phyloP scores from a whole-genome alignment of 2,329 filamentous ascomycete species.

The Alternaria sp. region DNA sequence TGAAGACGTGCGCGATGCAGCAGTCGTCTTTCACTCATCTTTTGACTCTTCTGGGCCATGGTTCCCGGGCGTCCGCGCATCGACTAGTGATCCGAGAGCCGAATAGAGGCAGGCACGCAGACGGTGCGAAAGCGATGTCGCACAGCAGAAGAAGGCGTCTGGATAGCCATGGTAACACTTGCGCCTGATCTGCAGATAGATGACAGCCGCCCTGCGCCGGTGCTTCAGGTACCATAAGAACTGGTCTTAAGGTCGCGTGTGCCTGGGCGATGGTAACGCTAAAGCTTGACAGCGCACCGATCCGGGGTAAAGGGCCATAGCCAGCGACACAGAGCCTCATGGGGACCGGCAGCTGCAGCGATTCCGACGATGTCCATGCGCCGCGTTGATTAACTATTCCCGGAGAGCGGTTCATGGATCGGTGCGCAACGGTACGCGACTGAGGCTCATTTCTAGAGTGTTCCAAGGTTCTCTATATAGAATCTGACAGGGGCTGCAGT shows the following conservation, averaged over 20 bases:
- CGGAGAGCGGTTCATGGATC: slow-evolving; percentile 11
- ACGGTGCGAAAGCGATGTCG: neutral
- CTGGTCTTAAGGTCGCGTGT: slow-evolving; percentile 1
- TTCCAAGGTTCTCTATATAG: slow-evolving; percentile 1
- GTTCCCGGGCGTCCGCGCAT: neutral
- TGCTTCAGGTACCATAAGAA: neutral
- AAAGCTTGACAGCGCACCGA: neutral
- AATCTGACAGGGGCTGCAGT: slow-evolving; percentile 12
- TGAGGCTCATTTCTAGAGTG: slow-evolving; percentile 7
- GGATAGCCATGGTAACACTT: neutral
- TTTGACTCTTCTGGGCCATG: neutral
- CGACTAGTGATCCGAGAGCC: neutral
- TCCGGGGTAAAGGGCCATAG: neutral
- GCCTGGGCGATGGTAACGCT: neutral
- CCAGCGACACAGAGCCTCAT: slow-evolving; percentile 21
- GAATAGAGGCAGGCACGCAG: neutral
- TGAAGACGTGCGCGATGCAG: neutral
- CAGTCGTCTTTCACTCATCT: neutral
- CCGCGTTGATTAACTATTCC: slow-evolving; percentile 16
- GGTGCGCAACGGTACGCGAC: slow-evolving; percentile 7
- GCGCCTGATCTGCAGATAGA: neutral
- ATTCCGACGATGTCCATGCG: slow-evolving; percentile 7
- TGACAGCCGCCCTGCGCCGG: neutral
- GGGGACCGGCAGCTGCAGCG: slow-evolving; percentile 18
- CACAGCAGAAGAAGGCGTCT: neutral